Evolutionary conservation across 2,329 filamentous ascomycete species (phyloP).

Genomic region (Parafenestella ontariensis): DNA sequence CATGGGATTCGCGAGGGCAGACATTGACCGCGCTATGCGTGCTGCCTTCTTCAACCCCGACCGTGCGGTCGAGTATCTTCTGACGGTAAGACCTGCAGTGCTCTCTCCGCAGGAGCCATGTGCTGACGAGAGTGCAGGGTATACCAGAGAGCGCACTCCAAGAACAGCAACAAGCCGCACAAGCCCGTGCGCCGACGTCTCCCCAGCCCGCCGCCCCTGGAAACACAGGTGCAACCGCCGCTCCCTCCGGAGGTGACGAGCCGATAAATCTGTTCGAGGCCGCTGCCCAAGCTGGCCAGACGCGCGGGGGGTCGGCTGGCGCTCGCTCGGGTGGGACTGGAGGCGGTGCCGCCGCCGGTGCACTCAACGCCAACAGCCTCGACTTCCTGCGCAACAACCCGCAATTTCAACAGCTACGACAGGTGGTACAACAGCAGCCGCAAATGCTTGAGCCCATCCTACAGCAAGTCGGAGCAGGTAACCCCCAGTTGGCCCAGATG

Average conservation of each 20-base stretch:
- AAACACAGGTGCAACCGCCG: constrained; percentile 50
- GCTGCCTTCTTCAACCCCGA: constrained; percentile 97
- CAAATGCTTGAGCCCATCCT: constrained; percentile 98
- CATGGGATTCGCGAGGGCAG: constrained; percentile 90
- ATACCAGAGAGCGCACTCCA: constrained; percentile 86
- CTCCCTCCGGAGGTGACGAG: constrained; percentile 62
- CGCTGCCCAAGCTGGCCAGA: constrained; percentile 75
- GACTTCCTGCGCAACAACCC: constrained; percentile 95
- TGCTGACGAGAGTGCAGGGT: constrained; percentile 64
- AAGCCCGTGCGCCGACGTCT: constrained; percentile 51
- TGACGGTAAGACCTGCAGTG: constrained; percentile 69
- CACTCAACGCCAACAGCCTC: constrained; percentile 73
- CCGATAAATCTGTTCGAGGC: constrained; percentile 91
- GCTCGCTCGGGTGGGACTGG: constrained; percentile 56
- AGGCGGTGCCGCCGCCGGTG: constrained; percentile 57
- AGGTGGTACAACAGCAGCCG: constrained; percentile 96
- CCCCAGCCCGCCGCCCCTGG: constrained; percentile 54
- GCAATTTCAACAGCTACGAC: constrained; percentile 96
- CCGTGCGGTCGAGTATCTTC: constrained; percentile 92
- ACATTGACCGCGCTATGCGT: constrained; percentile 93
- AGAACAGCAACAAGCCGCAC: constrained; percentile 61
- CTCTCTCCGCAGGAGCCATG: constrained; percentile 1
- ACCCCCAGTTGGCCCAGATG: constrained; percentile 90
- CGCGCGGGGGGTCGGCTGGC: constrained; percentile 53
- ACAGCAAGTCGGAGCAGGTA: constrained; percentile 92